These are phyloP conservation scores for Paraphysoderma sedebokerense DNA, from an alignment of 371 early-diverging fungal genomes.

Conservation along the genomic window DNA sequence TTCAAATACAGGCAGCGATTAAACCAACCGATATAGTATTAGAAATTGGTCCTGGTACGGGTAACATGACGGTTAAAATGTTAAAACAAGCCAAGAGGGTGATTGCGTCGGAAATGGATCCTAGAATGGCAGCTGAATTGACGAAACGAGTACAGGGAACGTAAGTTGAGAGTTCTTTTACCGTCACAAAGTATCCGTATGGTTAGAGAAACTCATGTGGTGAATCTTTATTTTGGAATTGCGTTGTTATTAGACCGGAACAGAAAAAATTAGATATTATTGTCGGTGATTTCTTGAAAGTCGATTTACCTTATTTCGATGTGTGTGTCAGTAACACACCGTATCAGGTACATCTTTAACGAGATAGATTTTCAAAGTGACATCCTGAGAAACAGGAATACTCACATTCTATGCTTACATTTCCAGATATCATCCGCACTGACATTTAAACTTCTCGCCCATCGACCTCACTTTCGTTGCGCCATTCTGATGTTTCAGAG, in stretches of 20 bases:
- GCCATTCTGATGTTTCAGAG: slow-evolving; percentile 99
- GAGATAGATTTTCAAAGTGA: not conserved
- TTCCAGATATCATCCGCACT: slow-evolving; percentile 79
- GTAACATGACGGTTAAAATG: slow-evolving; percentile 95
- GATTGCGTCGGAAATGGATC: slow-evolving; percentile 93
- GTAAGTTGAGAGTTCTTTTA: slow-evolving; percentile 26
- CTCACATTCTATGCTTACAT: not conserved
- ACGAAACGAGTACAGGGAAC: slow-evolving; percentile 92
- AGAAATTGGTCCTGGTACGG: slow-evolving; percentile 99
- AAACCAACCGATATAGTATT: slow-evolving; percentile 90
- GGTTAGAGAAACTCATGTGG: too few species aligned
- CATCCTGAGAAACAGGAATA: not conserved
- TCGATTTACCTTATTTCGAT: slow-evolving; percentile 96
- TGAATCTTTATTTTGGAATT: not conserved
- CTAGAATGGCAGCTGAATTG: slow-evolving; percentile 93
- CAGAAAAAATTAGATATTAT: slow-evolving; percentile 85
- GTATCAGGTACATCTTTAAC: slow-evolving; percentile 52
- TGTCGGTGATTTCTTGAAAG: slow-evolving; percentile 96
- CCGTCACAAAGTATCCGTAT: too few species aligned
- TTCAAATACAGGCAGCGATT: slow-evolving; percentile 48
- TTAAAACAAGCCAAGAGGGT: slow-evolving; percentile 89
- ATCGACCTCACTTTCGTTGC: slow-evolving; percentile 80
- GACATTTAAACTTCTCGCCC: slow-evolving; percentile 89
- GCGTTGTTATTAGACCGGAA: slow-evolving; percentile 35
- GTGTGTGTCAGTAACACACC: slow-evolving; percentile 99